Evolutionary conservation across 2,329 filamentous ascomycete genomes (phyloP).

Genomic region (Helicocarpus griseus): DNA sequence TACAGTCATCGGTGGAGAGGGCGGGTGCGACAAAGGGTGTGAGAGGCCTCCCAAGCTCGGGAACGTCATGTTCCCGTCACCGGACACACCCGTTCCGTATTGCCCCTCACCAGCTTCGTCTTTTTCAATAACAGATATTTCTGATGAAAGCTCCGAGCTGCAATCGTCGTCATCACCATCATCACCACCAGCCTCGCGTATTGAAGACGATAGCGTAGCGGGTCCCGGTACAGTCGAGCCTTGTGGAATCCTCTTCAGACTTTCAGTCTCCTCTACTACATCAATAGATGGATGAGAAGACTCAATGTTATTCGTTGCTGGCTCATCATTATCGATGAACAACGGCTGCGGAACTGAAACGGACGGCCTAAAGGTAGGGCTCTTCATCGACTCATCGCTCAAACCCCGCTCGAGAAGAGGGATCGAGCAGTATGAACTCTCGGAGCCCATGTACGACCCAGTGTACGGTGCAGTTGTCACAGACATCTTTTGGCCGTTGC

Average conservation of each 20-base stretch:
- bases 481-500: constrained; percentile 9
- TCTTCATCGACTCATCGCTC: constrained; percentile 40
- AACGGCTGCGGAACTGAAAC: constrained; percentile 17
- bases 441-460: constrained; percentile 48
- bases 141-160: constrained; percentile 44
- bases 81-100: constrained; percentile 20
- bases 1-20: constrained; percentile 37
- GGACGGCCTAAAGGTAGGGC: constrained; percentile 22
- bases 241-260: constrained; percentile 38
- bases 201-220: constrained; percentile 6
- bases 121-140: constrained; percentile 40
- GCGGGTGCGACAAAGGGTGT: constrained; percentile 38
- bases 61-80: constrained; percentile 24
- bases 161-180: constrained; percentile 40
- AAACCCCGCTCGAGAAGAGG: constrained; percentile 63
- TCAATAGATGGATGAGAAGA: constrained; percentile 43
- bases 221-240: constrained; percentile 33
- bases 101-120: constrained; percentile 25
- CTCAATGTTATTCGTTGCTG: constrained; percentile 20
- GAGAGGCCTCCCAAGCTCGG: constrained; percentile 33
- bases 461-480: constrained; percentile 28
- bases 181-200: constrained; percentile 5
- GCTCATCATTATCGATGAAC: constrained; percentile 20
- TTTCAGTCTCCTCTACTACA: constrained; percentile 42
- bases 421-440: constrained; percentile 65